Evolutionary conservation across 306 rosid genomes (phyloP), one percentile per base, ranked within the genome.

Genomic region (Mucuna pruriens): DNA sequence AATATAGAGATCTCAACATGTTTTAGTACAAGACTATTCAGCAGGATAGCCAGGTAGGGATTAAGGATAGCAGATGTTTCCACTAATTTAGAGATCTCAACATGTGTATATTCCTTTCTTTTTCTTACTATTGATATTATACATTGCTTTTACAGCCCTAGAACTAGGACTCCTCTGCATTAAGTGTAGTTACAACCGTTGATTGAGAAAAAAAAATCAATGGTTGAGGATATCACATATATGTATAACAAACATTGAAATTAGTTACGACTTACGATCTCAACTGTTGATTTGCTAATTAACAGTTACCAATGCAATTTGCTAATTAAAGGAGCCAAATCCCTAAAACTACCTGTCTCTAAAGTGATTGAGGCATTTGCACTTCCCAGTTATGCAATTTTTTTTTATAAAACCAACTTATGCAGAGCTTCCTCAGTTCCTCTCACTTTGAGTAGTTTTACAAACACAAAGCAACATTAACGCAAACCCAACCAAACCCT

Each of bases 361-460:
- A 61, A 13, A 58, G 57, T 34, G 60, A 25, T 51, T 16, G 33
- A 4, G 61, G 78, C 45, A 51, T 39, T 49, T 44, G 12, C 19
- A 3, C n/a, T 61, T 61, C 73, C 79, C 62, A 49, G 46, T 63
- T 36, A 38, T 77, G 6, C 29, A 34, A 49, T 49, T 3, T 57
- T 15, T 15, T 31, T 81, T 42, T 2, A 63, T 19, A 51, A 55
- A 55, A 54, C 63, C 63, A 55, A 55, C 17, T 75, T 42, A 55
- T 76, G 44, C 74, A 60, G 64, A n/a, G 64, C 64, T n/a, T n/a
- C n/a, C n/a, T n/a, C n/a, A n/a, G n/a, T 60, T 48, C 22, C 58
- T 49, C 68, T 29, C 61, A 48, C 39, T 33, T 75, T 49, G 48
- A 74, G 26, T 65, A 6, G 10, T 31, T 74, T 57, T 9, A 34